A percentile compares a stretch with the other conserved stretches of the same genome.
Conservation (phyloP, 495 filamentous ascomycete species). For the Achaetomiella virescens region DNA sequence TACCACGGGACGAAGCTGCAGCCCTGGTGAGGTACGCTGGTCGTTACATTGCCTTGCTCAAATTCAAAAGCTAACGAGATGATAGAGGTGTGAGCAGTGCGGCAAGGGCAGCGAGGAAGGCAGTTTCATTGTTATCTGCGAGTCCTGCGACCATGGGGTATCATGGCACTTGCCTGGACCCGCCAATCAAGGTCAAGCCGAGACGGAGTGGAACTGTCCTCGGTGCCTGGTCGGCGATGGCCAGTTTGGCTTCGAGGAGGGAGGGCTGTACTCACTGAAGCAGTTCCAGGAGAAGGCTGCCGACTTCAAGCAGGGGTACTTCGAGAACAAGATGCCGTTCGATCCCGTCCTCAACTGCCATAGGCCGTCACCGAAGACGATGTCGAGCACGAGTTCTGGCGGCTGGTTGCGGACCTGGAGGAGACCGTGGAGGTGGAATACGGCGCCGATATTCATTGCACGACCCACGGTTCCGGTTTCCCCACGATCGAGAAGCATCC, state of each 20-base stretch:
- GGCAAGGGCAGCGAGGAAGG: conserved; percentile 64
- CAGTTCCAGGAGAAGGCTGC: conserved; percentile 96
- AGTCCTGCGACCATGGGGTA: conserved; percentile 88
- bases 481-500: conserved; percentile 88
- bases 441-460: conserved; percentile 96
- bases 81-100: conserved; percentile 80
- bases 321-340: conserved; percentile 82
- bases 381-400: conserved; percentile 96
- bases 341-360: conserved; percentile 77
- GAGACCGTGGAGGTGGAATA: conserved; percentile 98
- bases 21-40: conserved; percentile 66
- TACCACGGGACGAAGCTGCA: conserved; percentile 59
- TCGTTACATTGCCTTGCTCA: not conserved
- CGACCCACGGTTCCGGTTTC: conserved; percentile 95
- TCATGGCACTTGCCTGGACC: conserved; percentile 84
- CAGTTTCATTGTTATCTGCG: conserved; percentile 69
- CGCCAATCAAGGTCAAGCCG: conserved; percentile 71
- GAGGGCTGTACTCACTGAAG: conserved; percentile 87
- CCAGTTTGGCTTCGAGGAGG: conserved; percentile 97
- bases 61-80: conserved; percentile 17
- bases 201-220: conserved; percentile 94
- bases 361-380: conserved; percentile 87
- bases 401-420: conserved; percentile 82
- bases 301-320: conserved; percentile 90
- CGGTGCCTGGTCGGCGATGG: conserved; percentile 93